Evolutionary conservation across 371 early-diverging fungal species (phyloP), one percentile per base, ranked within the genome.

Genomic region (Mortierella sp.): DNA sequence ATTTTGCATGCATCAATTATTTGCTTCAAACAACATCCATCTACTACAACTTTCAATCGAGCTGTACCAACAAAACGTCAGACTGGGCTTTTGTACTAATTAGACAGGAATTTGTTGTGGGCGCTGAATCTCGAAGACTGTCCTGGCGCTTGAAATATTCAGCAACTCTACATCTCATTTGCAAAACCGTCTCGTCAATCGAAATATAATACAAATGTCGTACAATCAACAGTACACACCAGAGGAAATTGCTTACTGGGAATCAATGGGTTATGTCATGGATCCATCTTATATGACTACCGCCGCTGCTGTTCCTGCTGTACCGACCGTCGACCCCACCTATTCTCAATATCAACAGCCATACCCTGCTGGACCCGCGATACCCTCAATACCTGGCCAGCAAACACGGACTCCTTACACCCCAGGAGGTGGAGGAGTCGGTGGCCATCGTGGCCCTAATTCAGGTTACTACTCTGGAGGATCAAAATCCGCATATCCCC

Each of bases 191-290:
- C 28, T 28, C 28, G 1, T 28, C 28, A 28, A 28, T 28, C 28
- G 28, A 28, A 28, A 28, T 28, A 28, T 28, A 28, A 28, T 28
- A 28, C 28, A 28, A 58, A 77, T 77, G 77, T 67, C 77, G 21
- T 77, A 77, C 32, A 62, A 33, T 58, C 69, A 65, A 2, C 78
- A 78, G 32, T 69, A 67, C 36, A 67, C 80, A 0, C 68, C 74
- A 6, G 74, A 79, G 32, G 80, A 79, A 64, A 74, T 79, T 67
- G 80, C 80, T 32, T 79, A 79, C 65, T 79, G 80, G 80, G 71
- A 71, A 45, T 79, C 80, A 16, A 58, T 74, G 21, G 80, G 80
- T 58, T 79, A 79, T 45, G 70, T 74, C 53, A 70, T 74, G 60
- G 80, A 79, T 58, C 68, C 80, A 22, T 66, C 74, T 19, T 67